Percentiles rank a stretch among this genome's conserved stretches.
phyloP scores from a whole-genome alignment of 2,329 filamentous ascomycete species.

The Hymenoscyphus linearis region DNA sequence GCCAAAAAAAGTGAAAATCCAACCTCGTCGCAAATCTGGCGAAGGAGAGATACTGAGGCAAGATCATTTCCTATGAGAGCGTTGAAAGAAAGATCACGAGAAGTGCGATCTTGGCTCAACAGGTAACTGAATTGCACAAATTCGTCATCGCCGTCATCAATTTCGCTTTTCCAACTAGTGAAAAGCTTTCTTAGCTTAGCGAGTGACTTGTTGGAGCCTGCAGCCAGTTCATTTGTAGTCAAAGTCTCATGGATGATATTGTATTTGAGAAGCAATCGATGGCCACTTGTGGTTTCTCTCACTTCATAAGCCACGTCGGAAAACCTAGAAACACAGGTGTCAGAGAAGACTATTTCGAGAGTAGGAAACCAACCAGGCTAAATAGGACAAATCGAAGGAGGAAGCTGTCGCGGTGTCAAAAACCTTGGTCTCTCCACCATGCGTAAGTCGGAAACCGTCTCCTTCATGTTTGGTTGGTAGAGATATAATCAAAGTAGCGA shows the following conservation, averaged over 20 bases:
- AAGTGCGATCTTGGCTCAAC: background rate
- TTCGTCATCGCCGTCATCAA: background rate
- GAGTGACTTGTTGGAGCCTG: background rate
- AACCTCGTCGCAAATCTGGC: background rate
- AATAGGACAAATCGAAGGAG: slow-evolving; percentile 28
- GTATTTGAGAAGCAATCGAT: background rate
- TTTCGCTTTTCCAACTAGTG: background rate
- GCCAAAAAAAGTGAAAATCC: background rate
- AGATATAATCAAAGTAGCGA: slow-evolving; percentile 45
- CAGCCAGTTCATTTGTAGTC: background rate
- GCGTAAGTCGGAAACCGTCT: slow-evolving; percentile 39
- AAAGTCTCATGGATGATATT: background rate
- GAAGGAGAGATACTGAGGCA: background rate
- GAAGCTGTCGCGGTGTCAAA: slow-evolving; percentile 33
- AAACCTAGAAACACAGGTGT: background rate
- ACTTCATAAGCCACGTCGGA: background rate
- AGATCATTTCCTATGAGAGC: background rate
- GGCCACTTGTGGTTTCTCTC: background rate
- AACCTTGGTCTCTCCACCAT: slow-evolving; percentile 32
- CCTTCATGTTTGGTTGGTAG: slow-evolving; percentile 45
- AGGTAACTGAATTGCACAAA: background rate
- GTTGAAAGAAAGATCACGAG: background rate
- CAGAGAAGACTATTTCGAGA: background rate
- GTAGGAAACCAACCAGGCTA: slow-evolving; percentile 29
- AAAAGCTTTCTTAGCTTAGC: background rate